These are phyloP conservation scores for Acanthamoeba sp. DNA, from an alignment of 208 protist genomes.

Conservation along the genomic window DNA sequence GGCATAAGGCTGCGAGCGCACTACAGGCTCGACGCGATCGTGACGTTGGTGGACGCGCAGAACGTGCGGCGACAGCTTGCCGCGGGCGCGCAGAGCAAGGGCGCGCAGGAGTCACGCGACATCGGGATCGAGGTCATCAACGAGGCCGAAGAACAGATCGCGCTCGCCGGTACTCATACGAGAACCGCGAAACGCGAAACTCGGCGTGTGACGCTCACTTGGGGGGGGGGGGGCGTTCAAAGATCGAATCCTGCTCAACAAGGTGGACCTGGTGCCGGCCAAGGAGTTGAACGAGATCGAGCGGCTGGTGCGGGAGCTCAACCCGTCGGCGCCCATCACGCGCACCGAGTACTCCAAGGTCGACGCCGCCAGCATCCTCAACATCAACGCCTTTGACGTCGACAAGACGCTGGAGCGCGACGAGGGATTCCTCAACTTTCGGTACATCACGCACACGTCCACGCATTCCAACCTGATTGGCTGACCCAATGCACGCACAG, in stretches of 20 bases:
- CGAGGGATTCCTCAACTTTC: constrained; percentile 5
- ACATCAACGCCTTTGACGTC: constrained; percentile 86
- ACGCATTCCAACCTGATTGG: background rate
- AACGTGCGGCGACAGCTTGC: background rate
- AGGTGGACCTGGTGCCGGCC: constrained; percentile 88
- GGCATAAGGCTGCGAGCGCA: background rate
- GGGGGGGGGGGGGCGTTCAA: constrained; percentile 89
- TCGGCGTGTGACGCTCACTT: background rate
- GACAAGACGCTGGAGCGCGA: constrained; percentile 76
- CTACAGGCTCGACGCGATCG: background rate
- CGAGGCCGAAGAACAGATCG: constrained; percentile 21
- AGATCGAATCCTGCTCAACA: constrained; percentile 93
- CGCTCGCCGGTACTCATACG: background rate
- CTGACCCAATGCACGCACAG: background rate
- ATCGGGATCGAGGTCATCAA: constrained; percentile 8
- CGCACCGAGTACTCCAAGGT: constrained; percentile 79
- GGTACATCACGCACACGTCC: background rate
- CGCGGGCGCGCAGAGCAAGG: background rate
- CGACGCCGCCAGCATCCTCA: constrained; percentile 80
- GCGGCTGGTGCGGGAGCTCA: constrained; percentile 85
- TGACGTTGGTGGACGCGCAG: constrained; percentile 24
- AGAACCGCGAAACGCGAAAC: background rate
- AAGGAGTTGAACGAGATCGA: constrained; percentile 80
- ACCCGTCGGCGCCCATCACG: constrained; percentile 88
- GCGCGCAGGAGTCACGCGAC: background rate